A percentile compares a stretch with the other conserved stretches of the same genome.
Conservation (phyloP, 2,329 filamentous ascomycete species). For the Trichoderma atroviride region DNA sequence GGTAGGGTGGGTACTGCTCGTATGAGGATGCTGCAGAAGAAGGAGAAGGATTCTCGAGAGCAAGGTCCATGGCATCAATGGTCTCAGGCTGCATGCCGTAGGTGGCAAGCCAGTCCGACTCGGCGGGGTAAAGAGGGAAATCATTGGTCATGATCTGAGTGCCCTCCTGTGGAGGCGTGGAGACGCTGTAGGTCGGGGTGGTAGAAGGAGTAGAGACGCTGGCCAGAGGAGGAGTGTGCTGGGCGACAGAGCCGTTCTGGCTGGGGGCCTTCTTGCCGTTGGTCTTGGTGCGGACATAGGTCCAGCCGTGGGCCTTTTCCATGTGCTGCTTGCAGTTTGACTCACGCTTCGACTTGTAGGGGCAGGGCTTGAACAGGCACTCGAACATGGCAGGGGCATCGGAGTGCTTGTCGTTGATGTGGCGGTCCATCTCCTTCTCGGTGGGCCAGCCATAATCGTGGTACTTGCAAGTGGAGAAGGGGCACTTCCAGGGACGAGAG, state of each 20-base stretch:
- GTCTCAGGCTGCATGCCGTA: constrained; percentile 39
- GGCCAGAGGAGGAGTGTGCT: constrained; percentile 62
- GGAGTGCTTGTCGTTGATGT: constrained; percentile 95
- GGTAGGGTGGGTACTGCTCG: constrained; percentile 63
- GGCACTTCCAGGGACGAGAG: constrained; percentile 94
- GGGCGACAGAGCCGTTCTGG: constrained; percentile 49
- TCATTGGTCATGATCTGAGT: constrained; percentile 43
- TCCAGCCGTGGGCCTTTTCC: constrained; percentile 93
- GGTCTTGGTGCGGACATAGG: constrained; percentile 89
- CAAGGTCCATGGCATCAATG: constrained; percentile 48
- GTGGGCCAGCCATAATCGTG: constrained; percentile 90
- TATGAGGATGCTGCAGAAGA: constrained; percentile 40
- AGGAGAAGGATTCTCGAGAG: constrained; percentile 45
- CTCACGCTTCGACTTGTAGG: constrained; percentile 93
- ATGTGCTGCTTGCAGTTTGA: constrained; percentile 99
- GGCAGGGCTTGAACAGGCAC: constrained; percentile 81
- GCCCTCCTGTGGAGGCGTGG: constrained; percentile 60
- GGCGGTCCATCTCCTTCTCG: constrained; percentile 94
- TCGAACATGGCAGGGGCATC: constrained; percentile 76
- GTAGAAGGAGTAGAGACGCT: constrained; percentile 65
- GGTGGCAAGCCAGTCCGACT: constrained; percentile 49
- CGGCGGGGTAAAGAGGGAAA: constrained; percentile 54
- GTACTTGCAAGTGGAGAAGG: constrained; percentile 82
- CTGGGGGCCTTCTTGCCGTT: constrained; percentile 68
- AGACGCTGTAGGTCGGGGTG: constrained; percentile 53